These are phyloP conservation scores for Leishmania tropica DNA, from an alignment of 208 protist species.

Conservation along the genomic window DNA sequence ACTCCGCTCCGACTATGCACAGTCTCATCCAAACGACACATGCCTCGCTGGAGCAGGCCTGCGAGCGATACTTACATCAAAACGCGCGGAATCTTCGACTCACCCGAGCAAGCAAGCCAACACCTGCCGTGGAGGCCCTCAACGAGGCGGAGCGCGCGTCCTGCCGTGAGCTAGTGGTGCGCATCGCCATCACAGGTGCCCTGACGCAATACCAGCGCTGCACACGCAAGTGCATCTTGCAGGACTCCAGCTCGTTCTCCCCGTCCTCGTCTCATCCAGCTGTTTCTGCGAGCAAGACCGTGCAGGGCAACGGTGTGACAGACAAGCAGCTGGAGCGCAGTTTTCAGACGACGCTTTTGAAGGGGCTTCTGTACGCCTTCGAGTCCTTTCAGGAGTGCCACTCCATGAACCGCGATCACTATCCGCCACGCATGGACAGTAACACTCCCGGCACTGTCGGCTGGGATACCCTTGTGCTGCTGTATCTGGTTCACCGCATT, in stretches of 20 bases:
- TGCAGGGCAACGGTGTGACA: neutral
- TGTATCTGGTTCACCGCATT: constrained; percentile 82
- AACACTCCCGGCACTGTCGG: constrained; percentile 77
- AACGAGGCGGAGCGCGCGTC: constrained; percentile 47
- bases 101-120: constrained; percentile 9
- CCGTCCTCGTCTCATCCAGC: constrained; percentile 3
- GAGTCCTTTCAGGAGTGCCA: constrained; percentile 79
- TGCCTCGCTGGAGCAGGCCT: constrained; percentile 6
- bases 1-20: constrained; percentile 10
- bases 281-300: neutral
- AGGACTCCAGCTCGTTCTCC: constrained; percentile 3
- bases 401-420: constrained; percentile 72
- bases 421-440: constrained; percentile 47
- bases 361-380: constrained; percentile 75
- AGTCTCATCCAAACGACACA: constrained; percentile 14
- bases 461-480: constrained; percentile 84
- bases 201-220: constrained; percentile 45
- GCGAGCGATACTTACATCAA: constrained; percentile 9
- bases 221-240: constrained; percentile 16
- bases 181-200: constrained; percentile 63
- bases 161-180: constrained; percentile 49
- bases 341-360: constrained; percentile 54
- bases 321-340: constrained; percentile 38
- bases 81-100: constrained; percentile 17
- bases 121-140: constrained; percentile 1